phyloP scores from a whole-genome alignment of 306 rosid genomes.

The Dalbergia cultrata region DNA sequence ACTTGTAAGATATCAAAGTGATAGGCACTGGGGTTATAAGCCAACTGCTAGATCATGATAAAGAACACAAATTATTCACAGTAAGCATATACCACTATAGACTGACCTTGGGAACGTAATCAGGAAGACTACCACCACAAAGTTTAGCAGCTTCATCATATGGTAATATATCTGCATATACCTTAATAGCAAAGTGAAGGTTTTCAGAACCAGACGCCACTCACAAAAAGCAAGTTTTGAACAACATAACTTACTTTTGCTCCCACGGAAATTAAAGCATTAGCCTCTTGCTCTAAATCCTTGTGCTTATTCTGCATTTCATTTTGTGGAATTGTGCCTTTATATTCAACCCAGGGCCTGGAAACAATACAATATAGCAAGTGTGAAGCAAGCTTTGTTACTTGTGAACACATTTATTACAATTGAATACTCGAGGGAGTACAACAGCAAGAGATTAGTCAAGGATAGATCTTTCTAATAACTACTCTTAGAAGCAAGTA shows the following conservation, averaged over 20 bases:
- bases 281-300: slow-evolving; percentile 72
- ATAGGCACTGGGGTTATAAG: slow-evolving; percentile 27
- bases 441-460: slow-evolving; percentile 22
- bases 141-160: slow-evolving; percentile 75
- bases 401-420: not conserved
- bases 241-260: slow-evolving; percentile 65
- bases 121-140: slow-evolving; percentile 79
- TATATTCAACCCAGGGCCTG: slow-evolving; percentile 85
- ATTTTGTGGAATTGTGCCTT: slow-evolving; percentile 66
- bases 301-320: slow-evolving; percentile 67
- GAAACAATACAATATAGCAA: slow-evolving; percentile 41
- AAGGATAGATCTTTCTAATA: slow-evolving; percentile 23
- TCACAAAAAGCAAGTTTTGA: slow-evolving; percentile 37
- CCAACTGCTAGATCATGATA: not conserved
- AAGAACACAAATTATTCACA: slow-evolving; percentile 25
- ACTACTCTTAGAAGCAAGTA: slow-evolving; percentile 9
- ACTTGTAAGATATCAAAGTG: slow-evolving; percentile 18
- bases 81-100: not conserved
- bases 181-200: slow-evolving; percentile 51
- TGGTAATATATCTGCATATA: slow-evolving; percentile 55
- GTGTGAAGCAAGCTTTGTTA: slow-evolving; percentile 26
- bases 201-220: slow-evolving; percentile 34
- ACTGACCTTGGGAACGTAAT: slow-evolving; percentile 77
- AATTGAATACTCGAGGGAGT: not conserved
- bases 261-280: slow-evolving; percentile 63